Conservation (phyloP, 169 alveolate species). For the Theileria equi region DNA sequence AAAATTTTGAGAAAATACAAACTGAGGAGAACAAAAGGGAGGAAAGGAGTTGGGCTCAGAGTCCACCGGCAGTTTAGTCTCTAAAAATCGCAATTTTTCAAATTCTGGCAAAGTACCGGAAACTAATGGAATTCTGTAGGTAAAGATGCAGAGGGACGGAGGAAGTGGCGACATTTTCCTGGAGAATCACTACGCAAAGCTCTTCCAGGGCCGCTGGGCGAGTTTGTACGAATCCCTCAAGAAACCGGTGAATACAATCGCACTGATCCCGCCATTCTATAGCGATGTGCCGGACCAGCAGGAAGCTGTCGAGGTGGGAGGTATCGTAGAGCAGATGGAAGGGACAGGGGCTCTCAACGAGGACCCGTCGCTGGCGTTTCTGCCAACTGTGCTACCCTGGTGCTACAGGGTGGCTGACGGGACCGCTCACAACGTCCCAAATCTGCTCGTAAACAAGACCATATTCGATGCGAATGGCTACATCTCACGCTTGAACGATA, state of each 20-base stretch:
- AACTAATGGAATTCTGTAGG: no score
- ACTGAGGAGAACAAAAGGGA: no score
- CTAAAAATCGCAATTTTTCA: no score
- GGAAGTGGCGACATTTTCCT: conserved; percentile 8
- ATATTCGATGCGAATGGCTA: conserved; percentile 9
- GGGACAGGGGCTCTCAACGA: no score
- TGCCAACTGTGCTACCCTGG: conserved; percentile 22
- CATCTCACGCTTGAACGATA: conserved; percentile 4
- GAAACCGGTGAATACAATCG: neutral
- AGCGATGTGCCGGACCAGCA: conserved; percentile 26
- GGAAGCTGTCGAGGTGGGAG: neutral
- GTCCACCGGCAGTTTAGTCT: no score
- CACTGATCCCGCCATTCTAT: conserved; percentile 50
- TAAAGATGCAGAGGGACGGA: neutral
- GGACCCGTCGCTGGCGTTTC: neutral
- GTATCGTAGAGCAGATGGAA: no score
- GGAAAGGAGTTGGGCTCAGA: no score
- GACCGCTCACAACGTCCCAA: neutral
- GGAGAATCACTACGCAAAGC: conserved; percentile 35
- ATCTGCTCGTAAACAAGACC: neutral
- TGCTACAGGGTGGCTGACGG: neutral
- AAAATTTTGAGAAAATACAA: no score
- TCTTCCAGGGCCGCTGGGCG: conserved; percentile 43
- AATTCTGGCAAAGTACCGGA: no score
- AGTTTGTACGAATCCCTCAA: conserved; percentile 19